Percentiles rank a stretch among this genome's conserved stretches.
Conservation (phyloP, 2,329 filamentous ascomycete genomes). For the Dendryphion nanum region DNA sequence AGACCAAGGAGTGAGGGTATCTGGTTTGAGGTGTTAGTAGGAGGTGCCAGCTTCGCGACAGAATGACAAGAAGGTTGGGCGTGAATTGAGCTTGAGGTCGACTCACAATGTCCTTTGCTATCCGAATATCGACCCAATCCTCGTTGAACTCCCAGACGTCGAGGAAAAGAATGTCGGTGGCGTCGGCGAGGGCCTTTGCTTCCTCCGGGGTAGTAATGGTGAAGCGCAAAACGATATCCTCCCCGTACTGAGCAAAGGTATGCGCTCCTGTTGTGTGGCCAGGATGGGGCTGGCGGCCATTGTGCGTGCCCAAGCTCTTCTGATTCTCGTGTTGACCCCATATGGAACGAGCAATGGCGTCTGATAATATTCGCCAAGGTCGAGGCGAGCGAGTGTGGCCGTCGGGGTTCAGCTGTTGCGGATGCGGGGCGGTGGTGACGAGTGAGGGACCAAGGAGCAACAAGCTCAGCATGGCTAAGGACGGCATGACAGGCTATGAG, state of each 20-base stretch:
- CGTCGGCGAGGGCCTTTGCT: slow-evolving; percentile 68
- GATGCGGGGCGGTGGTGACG: slow-evolving; percentile 27
- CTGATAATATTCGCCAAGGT: slow-evolving; percentile 39
- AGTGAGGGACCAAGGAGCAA: slow-evolving; percentile 30
- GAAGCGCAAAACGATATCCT: slow-evolving; percentile 88
- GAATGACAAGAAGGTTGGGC: no score
- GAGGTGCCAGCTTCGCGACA: no score
- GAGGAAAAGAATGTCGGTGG: slow-evolving; percentile 71
- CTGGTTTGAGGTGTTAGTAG: slow-evolving; percentile 33
- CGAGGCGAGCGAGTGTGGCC: slow-evolving; percentile 18
- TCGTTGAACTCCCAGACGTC: slow-evolving; percentile 87
- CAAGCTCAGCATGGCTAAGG: slow-evolving; percentile 25
- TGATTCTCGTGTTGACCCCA: slow-evolving; percentile 26
- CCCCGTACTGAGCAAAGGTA: slow-evolving; percentile 59
- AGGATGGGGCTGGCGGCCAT: slow-evolving; percentile 1
- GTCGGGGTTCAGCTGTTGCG: slow-evolving; percentile 9
- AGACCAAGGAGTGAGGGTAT: slow-evolving; percentile 73
- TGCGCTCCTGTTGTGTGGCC: slow-evolving; percentile 13
- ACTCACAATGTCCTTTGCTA: slow-evolving; percentile 71
- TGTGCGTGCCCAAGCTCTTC: slow-evolving; percentile 6
- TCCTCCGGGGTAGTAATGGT: slow-evolving; percentile 69
- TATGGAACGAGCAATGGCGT: slow-evolving; percentile 33
- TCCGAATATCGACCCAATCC: slow-evolving; percentile 79
- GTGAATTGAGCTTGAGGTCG: background rate
- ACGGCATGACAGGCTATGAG: no score